Evolutionary conservation across 495 filamentous ascomycete genomes (phyloP), one percentile per base, ranked within the genome.

Genomic region (Penicillium pulvis): DNA sequence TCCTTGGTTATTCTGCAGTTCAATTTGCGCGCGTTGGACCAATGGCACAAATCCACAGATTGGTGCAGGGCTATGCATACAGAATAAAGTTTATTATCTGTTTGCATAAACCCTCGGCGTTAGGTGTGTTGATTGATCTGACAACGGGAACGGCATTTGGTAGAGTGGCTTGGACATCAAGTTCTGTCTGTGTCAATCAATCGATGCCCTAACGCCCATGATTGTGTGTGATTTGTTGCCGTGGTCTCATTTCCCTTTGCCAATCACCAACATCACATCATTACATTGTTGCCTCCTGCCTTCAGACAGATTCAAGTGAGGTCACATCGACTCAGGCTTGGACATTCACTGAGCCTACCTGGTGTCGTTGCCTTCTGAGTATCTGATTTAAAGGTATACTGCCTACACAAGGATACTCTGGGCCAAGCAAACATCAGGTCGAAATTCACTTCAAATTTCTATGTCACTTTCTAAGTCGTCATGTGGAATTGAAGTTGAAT

Each of bases 1-100:
- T 44, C 56, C 61, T 54, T 53, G 45, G 33, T 64, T 10, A 49
- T 24, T 51, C 42, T 42, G 17, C 44, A 20, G 39, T 41, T 53
- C 20, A 3, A 20, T 24, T 30, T 23, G 31, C 16, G 33, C 6
- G 16, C 5, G 3, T 41, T 36, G 30, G 28, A 6, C 6, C n/a
- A 39, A 17, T 3, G 17, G 17, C 12, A 23, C 12, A 50, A 19
- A 33, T 19, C 16, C 14, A 41, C 14, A 14, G 12, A 41, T 41
- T 5, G 12, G 16, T 41, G 14, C 39, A 17, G 16, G 39, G 16
- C 39, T n/a, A 41, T 16, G 16, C 3, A 7, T n/a, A 41, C 1
- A 41, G 39, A 41, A n/a, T n/a, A 41, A 16, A 36, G 6, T 36
- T 12, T 36, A 36, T 17, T 41, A 0, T 41, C 2, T 17, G 39